Base-by-base conservation (phyloP, 768 basidiomycete species). In the Rubroboletus satanas region DNA sequence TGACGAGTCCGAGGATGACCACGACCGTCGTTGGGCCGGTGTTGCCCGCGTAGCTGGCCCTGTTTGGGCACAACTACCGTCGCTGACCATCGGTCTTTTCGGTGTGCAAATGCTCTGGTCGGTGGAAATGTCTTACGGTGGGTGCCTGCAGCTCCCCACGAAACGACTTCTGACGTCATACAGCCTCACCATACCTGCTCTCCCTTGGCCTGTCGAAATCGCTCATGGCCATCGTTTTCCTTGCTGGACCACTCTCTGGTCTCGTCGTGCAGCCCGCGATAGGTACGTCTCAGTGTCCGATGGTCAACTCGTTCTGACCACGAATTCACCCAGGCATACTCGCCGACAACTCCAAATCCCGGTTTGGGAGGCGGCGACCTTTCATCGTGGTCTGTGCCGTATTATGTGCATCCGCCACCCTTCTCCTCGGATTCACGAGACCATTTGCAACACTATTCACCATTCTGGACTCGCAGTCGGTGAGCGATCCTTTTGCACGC, bases 31-130 rank as follows among this genome's bases (percentile, higher is more conserved):
- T 33, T 75, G 81, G 73, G 71, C 66, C 23, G 87, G 88, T 18
- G 72, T 76, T 28, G 75, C 88, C 1, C 78, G 73, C 53, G 82
- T 93, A 28, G 59, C 79, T 7, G 90, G 90, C 0, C 91, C 92
- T 1, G 59, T 64, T 56, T 90, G 85, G 84, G 66, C 79, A 0
- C 83, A 81, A 45, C 70, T 89, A 28, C 87, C 89, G 1, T 76
- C 79, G 3, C 70, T 96, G 37, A 95, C 93, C 0, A 64, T 93
- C 7, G 88, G 90, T 0, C 73, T 95, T 49, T 71, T 93, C 3
- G 94, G 94, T 7, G 84, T 95, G 0, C 90, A 92, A 68, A 83
- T 93, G 56, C 82, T 96, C 45, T 97, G 95, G 95, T 88, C 88
- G 1, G 87, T 96, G 12, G 94, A 97, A 66, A 94, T 97, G 91